Conservation (phyloP, 768 basidiomycete species). For the Rhodocollybia butyracea region DNA sequence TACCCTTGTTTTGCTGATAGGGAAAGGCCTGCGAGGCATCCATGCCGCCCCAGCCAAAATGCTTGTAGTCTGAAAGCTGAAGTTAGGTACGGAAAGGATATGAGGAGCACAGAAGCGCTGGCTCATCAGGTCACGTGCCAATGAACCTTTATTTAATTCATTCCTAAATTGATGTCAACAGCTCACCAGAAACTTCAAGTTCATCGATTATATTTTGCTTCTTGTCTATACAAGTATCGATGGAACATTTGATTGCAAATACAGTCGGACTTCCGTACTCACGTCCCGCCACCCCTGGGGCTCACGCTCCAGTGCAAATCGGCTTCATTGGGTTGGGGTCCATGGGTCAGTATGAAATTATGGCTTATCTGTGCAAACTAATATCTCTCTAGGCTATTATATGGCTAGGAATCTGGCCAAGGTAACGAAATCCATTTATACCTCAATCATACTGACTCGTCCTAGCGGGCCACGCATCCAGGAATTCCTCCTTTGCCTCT, state of each 20-base stretch:
- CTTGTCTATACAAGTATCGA: conserved; percentile 15
- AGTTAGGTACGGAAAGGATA: background rate
- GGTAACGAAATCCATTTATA: background rate
- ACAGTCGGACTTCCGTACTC: conserved; percentile 49
- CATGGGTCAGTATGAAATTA: conserved; percentile 42
- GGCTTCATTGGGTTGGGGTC: conserved; percentile 47
- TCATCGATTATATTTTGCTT: too few species aligned
- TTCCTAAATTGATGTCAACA: too few species aligned
- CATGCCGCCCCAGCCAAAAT: conserved; percentile 30
- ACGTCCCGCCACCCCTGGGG: conserved; percentile 51
- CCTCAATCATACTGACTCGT: background rate
- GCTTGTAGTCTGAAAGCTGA: background rate
- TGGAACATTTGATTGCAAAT: conserved; percentile 14
- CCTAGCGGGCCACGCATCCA: conserved; percentile 32
- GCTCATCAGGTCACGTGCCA: background rate
- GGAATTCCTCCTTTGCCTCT: conserved; percentile 42
- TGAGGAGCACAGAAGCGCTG: background rate
- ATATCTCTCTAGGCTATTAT: conserved; percentile 23
- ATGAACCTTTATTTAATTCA: background rate
- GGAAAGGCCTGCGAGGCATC: conserved; percentile 49
- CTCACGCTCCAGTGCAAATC: conserved; percentile 27
- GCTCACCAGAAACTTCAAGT: too few species aligned
- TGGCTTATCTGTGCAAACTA: conserved; percentile 14
- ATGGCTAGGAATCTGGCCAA: conserved; percentile 82
- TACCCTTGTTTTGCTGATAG: conserved; percentile 56